phyloP scores from a whole-genome alignment of 352 stramenopile genomes.

The Pythium biforme region DNA sequence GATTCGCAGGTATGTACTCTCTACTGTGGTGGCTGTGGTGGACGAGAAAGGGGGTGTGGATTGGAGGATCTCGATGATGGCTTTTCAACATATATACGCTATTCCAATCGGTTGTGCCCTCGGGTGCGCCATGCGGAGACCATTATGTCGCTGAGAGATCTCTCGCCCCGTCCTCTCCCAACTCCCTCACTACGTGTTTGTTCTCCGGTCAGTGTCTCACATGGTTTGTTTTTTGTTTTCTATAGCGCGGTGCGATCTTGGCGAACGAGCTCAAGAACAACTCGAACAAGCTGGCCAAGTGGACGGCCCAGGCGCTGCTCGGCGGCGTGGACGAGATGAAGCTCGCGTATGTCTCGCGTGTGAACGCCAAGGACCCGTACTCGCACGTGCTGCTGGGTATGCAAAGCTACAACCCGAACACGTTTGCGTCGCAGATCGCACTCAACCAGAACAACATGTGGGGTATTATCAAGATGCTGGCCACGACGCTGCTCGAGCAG shows the following conservation, averaged over 20 bases:
- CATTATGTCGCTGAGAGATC: slow-evolving; percentile 33
- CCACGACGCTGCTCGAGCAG: slow-evolving; percentile 93
- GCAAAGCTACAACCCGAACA: slow-evolving; percentile 96
- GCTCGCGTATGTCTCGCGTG: slow-evolving; percentile 95
- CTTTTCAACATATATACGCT: slow-evolving; percentile 45
- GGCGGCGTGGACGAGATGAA: slow-evolving; percentile 97
- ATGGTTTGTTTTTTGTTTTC: slow-evolving; percentile 15
- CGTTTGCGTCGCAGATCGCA: slow-evolving; percentile 97
- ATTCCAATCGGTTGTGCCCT: slow-evolving; percentile 32
- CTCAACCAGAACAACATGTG: slow-evolving; percentile 98
- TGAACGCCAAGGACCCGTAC: slow-evolving; percentile 93
- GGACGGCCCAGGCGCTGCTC: slow-evolving; percentile 96
- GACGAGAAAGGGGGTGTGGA: background rate
- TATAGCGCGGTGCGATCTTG: slow-evolving; percentile 93
- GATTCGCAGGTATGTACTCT: slow-evolving; percentile 82
- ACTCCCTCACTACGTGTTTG: background rate
- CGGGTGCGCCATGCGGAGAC: slow-evolving; percentile 33
- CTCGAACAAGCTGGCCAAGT: slow-evolving; percentile 97
- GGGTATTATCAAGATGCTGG: slow-evolving; percentile 94
- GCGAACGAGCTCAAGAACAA: slow-evolving; percentile 99
- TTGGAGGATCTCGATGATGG: slow-evolving; percentile 62
- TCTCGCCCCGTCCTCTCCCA: background rate
- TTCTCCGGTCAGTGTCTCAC: background rate
- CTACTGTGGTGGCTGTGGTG: background rate
- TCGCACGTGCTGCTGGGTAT: slow-evolving; percentile 95